phyloP scores from a whole-genome alignment of 176 grass and related monocot species.

The bread wheat (Triticum aestivum) region IWGSC_CS_RefSeq_v2.1 NC_057806.1:87581825-87582324 shows the following conservation, averaged over 20 bases:
- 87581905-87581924: background rate
- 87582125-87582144: background rate
- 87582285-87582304: conserved; percentile 50
- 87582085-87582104: background rate
- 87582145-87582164: background rate
- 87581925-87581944: background rate
- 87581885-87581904: background rate
- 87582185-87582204: background rate
- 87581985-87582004: background rate
- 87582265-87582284: conserved; percentile 54
- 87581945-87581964: background rate
- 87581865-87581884: conserved; percentile 2
- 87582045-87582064: too few species aligned
- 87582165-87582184: background rate
- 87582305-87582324: conserved; percentile 44
- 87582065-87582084: background rate
- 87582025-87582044: background rate
- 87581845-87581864: conserved; percentile 10
- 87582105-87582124: background rate
- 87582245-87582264: background rate
- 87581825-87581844: conserved; percentile 83
- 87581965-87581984: background rate
- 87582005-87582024: conserved; percentile 5
- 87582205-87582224: background rate
- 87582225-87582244: background rate